Base-by-base conservation (phyloP, 306 rosid genomes). In the Cyamopsis tetragonoloba region DNA sequence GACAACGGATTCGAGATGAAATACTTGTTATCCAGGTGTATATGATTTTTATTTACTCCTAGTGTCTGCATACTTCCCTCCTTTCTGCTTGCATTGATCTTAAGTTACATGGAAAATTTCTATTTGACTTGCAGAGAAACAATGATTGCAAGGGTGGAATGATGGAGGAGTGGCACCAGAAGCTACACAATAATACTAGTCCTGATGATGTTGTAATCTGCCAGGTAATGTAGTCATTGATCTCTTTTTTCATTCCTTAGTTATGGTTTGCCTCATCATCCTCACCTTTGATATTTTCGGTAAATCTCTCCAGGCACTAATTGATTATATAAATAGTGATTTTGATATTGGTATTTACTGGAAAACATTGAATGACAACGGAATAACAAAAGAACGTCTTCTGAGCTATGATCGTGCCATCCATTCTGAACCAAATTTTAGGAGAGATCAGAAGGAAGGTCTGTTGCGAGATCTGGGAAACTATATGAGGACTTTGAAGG, bases 161-260 rank as follows among this genome's bases (percentile, higher is more conserved):
- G 79, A 93, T 93, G 97, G 99, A 93, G 80, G 96, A 93, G 82
- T 93, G 99, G 99, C 99, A 93, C 78, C 99, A 93, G 74, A 93
- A 93, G 83, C 83, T 93, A 81, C 99, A 93, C 80, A 93, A 93
- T 66, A 93, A 93, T 82, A 93, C 99, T 47, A 93, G 99, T 61
- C 99, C 99, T 6, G 99, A 93, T 85, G 99, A 93, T 73, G 91
- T 93, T 79, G 79, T 93, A 49, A 90, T 93, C 71, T 93, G 99
- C 80, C 99, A 93, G 96, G 99, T 93, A 86, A 62, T 76, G 66
- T 24, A 61, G 64, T 34, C 66, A 30, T 41, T 71, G 26, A 72
- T 75, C 43, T 67, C 65, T 74, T 37, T 60, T n/a, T 57, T 47
- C 49, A 59, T 69, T 62, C 46, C 67, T 66, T n/a, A n/a, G n/a